Base-by-base conservation (phyloP, 257 asterid genomes). In the Gardenia jasminoides region DNA sequence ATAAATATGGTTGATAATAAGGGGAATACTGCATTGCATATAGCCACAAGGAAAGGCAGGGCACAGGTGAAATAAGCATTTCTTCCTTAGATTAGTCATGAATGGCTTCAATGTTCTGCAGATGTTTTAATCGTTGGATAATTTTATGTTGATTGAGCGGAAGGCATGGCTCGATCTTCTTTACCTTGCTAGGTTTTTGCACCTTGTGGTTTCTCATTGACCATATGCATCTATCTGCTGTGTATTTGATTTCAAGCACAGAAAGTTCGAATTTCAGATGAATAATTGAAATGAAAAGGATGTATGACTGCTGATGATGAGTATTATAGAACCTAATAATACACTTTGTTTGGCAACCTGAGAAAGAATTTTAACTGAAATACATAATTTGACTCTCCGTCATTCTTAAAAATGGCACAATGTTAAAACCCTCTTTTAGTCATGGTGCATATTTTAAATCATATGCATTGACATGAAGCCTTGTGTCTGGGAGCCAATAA, bases 11-110 rank as follows among this genome's bases (percentile, higher is more conserved):
- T 83, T 28, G 91, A 88, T 67, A 83, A 81, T 1, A 88, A 85
- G 79, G 89, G 86, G 66, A 88, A 88, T 77, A 78, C 88, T 13
- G 77, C 89, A 10, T 79, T 88, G 86, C 91, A 85, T 20, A 85
- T 82, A 22, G 85, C 91, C 74, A 65, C 88, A n/a, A 70, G 89
- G 46, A 88, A 88, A 78, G 88, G 91, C 67, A 78, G 88, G 56
- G 73, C 80, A 59, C 86, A 82, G 88, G 90, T 87, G 75, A 80
- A 10, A 6, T 1, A 30, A 50, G 26, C 1, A n/a, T 10, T 65
- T 52, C 36, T 73, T 54, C 47, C 71, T 72, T 72, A 30, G 43
- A 7, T 56, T 52, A 48, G n/a, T 39, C 58, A 13, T 61, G 41
- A 61, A 41, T 39, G 36, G 39, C 58, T 52, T 41, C 36, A 28